Conservation (phyloP, 495 filamentous ascomycete species). For the Aspergillus diversus region DNA sequence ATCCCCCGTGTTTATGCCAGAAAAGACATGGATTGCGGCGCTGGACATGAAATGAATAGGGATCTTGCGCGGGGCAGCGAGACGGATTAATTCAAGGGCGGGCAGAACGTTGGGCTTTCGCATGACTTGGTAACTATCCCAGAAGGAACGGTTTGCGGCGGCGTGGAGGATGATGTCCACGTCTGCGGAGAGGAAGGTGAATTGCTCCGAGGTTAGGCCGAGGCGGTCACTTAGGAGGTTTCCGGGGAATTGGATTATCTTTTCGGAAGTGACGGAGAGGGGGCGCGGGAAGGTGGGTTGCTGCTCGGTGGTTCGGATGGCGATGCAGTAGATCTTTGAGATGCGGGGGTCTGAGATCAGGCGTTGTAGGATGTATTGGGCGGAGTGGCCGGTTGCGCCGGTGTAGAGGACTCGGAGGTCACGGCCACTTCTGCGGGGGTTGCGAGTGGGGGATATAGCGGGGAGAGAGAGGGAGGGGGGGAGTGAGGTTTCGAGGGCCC, state of each 20-base stretch:
- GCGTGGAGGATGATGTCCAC: slow-evolving; percentile 55
- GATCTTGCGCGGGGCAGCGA: slow-evolving; percentile 36
- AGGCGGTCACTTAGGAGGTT: slow-evolving; percentile 36
- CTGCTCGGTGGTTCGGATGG: slow-evolving; percentile 23
- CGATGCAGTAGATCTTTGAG: slow-evolving; percentile 36
- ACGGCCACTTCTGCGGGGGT: neutral
- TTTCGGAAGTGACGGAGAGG: slow-evolving; percentile 11
- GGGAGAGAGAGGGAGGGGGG: too few relatives aligned
- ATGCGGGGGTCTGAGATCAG: slow-evolving; percentile 30
- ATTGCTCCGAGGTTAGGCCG: slow-evolving; percentile 38
- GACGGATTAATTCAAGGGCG: slow-evolving; percentile 40
- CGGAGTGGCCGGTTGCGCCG: slow-evolving; percentile 42
- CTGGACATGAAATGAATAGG: slow-evolving; percentile 58
- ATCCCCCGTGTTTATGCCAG: neutral
- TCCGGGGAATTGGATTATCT: slow-evolving; percentile 42
- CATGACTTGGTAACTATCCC: slow-evolving; percentile 51
- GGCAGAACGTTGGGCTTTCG: slow-evolving; percentile 45
- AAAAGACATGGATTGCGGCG: slow-evolving; percentile 33
- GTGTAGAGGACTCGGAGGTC: slow-evolving; percentile 31
- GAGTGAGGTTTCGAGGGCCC: too few relatives aligned
- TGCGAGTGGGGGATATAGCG: neutral
- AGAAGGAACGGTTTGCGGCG: slow-evolving; percentile 53
- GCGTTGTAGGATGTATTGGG: slow-evolving; percentile 30
- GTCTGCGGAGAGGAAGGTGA: slow-evolving; percentile 27
- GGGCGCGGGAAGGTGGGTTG: neutral